Evolutionary conservation across 805 yeast genomes (phyloP).

Genomic region (Ogataea polymorpha): DNA sequence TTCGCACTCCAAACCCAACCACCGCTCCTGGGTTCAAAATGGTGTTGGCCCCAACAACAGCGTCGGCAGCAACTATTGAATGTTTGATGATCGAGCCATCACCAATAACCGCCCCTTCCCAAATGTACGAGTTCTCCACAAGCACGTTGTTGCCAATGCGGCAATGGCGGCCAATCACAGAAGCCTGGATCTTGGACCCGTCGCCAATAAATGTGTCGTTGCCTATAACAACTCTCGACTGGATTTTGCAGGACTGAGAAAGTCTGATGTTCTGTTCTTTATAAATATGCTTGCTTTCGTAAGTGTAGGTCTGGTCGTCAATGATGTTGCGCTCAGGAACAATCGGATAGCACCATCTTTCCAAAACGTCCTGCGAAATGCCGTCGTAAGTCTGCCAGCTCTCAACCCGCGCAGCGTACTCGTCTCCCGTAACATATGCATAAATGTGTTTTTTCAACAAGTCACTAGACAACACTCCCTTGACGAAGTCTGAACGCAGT

Average conservation of each 20-base stretch:
- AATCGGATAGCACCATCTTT: constrained; percentile 90
- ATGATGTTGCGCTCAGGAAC: constrained; percentile 81
- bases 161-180: constrained; percentile 85
- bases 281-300: constrained; percentile 82
- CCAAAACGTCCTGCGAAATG: constrained; percentile 81
- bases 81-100: constrained; percentile 58
- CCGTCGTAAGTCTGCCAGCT: constrained; percentile 93
- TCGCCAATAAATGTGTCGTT: constrained; percentile 73
- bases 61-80: constrained; percentile 69
- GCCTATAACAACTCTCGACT: constrained; percentile 80
- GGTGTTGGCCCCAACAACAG: constrained; percentile 51
- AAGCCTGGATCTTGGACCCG: constrained; percentile 58
- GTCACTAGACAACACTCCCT: constrained; percentile 88
- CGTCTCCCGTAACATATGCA: constrained; percentile 74
- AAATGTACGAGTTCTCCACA: constrained; percentile 74
- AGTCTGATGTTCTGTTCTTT: constrained; percentile 85
- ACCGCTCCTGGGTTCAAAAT: constrained; percentile 67
- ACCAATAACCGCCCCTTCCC: constrained; percentile 77
- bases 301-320: constrained; percentile 68
- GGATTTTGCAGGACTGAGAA: constrained; percentile 89
- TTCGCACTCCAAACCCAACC: constrained; percentile 69
- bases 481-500: constrained; percentile 81
- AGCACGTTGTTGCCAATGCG: constrained; percentile 73
- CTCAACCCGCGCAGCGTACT: constrained; percentile 93
- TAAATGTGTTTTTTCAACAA: constrained; percentile 86